Percentiles rank a stretch among this genome's conserved stretches.
phyloP scores from a whole-genome alignment of 257 asterid species.

The Pogostemon cablin region DNA sequence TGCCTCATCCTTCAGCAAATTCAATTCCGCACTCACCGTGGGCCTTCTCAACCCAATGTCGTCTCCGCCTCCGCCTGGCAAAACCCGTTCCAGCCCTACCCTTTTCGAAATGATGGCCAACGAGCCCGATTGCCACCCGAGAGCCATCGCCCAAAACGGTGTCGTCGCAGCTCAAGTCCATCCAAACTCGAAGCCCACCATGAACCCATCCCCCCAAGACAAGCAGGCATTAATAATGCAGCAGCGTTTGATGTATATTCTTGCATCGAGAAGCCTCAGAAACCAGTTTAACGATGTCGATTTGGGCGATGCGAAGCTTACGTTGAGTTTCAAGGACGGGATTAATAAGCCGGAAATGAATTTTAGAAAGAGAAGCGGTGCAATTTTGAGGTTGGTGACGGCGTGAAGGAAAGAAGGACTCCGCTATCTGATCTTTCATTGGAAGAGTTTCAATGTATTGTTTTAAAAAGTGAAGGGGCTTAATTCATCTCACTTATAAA shows the following conservation, averaged over 20 bases:
- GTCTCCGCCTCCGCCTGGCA: conserved; percentile 64
- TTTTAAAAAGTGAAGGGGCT: too few relatives aligned
- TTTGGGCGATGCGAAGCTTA: too few relatives aligned
- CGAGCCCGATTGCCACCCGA: conserved; percentile 69
- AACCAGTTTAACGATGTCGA: too few relatives aligned
- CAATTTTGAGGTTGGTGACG: too few relatives aligned
- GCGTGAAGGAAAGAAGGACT: too few relatives aligned
- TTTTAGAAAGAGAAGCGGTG: too few relatives aligned
- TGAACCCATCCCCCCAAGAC: conserved; percentile 46
- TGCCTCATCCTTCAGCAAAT: conserved; percentile 68
- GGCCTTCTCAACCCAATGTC: conserved; percentile 93
- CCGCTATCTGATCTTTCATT: too few relatives aligned
- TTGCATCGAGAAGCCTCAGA: conserved; percentile 28
- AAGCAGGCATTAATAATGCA: conserved; percentile 61
- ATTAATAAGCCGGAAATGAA: too few relatives aligned
- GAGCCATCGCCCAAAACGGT: conserved; percentile 43
- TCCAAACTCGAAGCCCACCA: conserved; percentile 29
- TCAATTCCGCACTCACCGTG: conserved; percentile 83
- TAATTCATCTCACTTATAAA: too few relatives aligned
- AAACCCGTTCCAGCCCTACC: conserved; percentile 79
- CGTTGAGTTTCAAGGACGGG: too few relatives aligned
- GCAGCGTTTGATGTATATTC: conserved; percentile 53
- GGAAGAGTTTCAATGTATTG: too few relatives aligned
- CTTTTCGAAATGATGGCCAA: conserved; percentile 93
- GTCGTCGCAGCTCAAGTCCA: conserved; percentile 38